A percentile compares a stretch with the other conserved stretches of the same genome.
These are phyloP conservation scores for Pouteria campechiana DNA, from an alignment of 179 eudicot species.

Conservation along the genomic window DNA sequence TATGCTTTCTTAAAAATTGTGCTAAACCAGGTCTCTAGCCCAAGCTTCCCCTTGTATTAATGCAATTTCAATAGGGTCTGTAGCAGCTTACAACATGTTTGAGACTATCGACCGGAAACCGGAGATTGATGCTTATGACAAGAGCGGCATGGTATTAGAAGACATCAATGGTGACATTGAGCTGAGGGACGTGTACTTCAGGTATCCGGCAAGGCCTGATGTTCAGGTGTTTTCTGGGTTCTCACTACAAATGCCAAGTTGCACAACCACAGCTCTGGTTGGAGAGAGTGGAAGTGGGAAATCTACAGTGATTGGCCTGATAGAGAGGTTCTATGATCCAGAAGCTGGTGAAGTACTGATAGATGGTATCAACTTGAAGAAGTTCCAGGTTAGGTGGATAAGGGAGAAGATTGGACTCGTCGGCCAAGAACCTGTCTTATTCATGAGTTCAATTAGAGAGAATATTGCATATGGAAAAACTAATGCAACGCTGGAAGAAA, in stretches of 20 bases:
- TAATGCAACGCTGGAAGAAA: constrained; percentile 51
- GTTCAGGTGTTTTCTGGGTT: constrained; percentile 69
- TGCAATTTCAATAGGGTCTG: constrained; percentile 79
- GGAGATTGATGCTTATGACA: constrained; percentile 48
- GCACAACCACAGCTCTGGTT: constrained; percentile 70
- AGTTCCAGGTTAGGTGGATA: constrained; percentile 49
- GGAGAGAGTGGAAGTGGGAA: constrained; percentile 97
- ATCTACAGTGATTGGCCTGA: constrained; percentile 66
- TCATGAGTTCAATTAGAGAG: constrained; percentile 51
- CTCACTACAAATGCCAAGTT: constrained; percentile 44
- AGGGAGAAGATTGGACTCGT: constrained; percentile 73
- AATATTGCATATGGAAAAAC: constrained; percentile 73
- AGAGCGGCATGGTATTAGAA: constrained; percentile 38
- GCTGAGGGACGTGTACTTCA: constrained; percentile 57
- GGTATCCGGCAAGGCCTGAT: constrained; percentile 75
- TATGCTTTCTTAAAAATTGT: neutral
- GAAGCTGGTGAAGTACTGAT: constrained; percentile 71
- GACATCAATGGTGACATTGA: constrained; percentile 69
- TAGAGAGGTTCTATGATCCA: constrained; percentile 89
- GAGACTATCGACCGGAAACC: constrained; percentile 60
- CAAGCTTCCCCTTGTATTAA: constrained; percentile 61
- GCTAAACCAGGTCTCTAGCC: constrained; percentile 48
- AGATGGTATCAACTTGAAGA: constrained; percentile 64
- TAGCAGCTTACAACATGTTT: constrained; percentile 92
- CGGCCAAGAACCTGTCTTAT: constrained; percentile 73